Evolutionary conservation across 2,329 filamentous ascomycete genomes (phyloP).

Genomic region (Aureobasidium musti): DNA sequence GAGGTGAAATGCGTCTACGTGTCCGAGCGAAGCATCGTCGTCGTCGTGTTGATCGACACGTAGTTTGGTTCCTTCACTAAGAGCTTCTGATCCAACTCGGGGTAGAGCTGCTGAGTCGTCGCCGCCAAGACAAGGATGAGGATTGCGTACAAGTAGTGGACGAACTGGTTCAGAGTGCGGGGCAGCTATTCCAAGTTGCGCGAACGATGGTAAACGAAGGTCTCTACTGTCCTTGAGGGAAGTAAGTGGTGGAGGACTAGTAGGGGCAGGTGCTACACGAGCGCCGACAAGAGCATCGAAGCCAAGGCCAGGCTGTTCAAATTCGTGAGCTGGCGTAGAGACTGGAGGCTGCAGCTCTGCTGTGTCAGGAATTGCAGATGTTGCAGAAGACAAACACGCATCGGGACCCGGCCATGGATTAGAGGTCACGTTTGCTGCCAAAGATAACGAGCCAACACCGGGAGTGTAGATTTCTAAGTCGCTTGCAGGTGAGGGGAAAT

Average conservation of each 20-base stretch:
- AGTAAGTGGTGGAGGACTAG: conserved; percentile 15
- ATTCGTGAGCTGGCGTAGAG: background rate
- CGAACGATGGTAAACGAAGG: conserved; percentile 57
- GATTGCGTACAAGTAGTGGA: conserved; percentile 18
- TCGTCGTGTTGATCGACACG: conserved; percentile 31
- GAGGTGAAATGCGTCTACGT: conserved; percentile 2
- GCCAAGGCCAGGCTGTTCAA: conserved; percentile 15
- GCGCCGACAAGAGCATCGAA: conserved; percentile 31
- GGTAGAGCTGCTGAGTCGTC: conserved; percentile 18
- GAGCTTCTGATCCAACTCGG: conserved; percentile 3
- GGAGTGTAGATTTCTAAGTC: conserved; percentile 26
- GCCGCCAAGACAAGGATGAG: conserved; percentile 25
- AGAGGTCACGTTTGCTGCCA: conserved; percentile 19
- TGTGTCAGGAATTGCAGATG: conserved; percentile 12
- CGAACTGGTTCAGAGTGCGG: conserved; percentile 48
- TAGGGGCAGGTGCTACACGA: conserved; percentile 27
- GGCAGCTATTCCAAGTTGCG: conserved; percentile 53
- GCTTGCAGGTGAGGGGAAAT: conserved; percentile 28
- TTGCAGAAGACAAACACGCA: conserved; percentile 18
- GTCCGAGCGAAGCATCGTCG: conserved; percentile 28
- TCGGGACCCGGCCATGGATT: conserved; percentile 15
- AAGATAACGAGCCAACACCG: conserved; percentile 12
- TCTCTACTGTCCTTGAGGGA: conserved; percentile 40
- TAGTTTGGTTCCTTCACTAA: conserved; percentile 20
- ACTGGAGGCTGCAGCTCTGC: background rate